A percentile compares a stretch with the other conserved stretches of the same genome.
phyloP scores from a whole-genome alignment of 352 stramenopile genomes.

The Phytophthora pini region DNA sequence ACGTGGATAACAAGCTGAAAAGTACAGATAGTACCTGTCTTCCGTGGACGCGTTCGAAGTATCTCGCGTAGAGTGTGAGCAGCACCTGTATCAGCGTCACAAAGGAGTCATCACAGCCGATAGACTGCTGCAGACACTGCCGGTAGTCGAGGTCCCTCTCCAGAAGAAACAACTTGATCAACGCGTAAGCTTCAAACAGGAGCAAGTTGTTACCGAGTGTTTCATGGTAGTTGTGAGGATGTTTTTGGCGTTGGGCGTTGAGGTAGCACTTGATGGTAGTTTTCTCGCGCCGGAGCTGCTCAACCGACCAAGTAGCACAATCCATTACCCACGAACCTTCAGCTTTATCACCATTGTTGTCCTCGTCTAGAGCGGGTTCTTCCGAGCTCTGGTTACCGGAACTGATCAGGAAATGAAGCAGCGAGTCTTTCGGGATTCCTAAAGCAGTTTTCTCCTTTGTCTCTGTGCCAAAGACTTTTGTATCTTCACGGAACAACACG shows the following conservation, averaged over 20 bases:
- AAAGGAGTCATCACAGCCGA: conserved; percentile 18
- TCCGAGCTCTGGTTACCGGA: neutral
- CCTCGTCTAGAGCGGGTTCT: conserved; percentile 9
- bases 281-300: conserved; percentile 45
- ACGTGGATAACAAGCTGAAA: conserved; percentile 18
- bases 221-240: neutral
- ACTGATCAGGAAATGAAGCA: conserved; percentile 14
- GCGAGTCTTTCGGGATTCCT: neutral
- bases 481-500: conserved; percentile 43
- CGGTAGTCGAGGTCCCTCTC: conserved; percentile 37
- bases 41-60: conserved; percentile 52
- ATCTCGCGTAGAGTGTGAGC: conserved; percentile 58
- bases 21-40: conserved; percentile 41
- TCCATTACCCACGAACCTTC: conserved; percentile 32
- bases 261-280: conserved; percentile 41
- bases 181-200: conserved; percentile 52
- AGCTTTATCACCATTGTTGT: conserved; percentile 9
- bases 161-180: conserved; percentile 64
- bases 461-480: neutral
- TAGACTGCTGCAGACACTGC: conserved; percentile 12
- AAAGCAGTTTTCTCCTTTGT: neutral
- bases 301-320: conserved; percentile 43
- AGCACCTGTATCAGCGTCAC: conserved; percentile 49
- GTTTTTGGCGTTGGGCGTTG: conserved; percentile 3
- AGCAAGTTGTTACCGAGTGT: conserved; percentile 5